Evolutionary conservation across 2,329 filamentous ascomycete species (phyloP).

Genomic region (Neoarthrinium moseri): DNA sequence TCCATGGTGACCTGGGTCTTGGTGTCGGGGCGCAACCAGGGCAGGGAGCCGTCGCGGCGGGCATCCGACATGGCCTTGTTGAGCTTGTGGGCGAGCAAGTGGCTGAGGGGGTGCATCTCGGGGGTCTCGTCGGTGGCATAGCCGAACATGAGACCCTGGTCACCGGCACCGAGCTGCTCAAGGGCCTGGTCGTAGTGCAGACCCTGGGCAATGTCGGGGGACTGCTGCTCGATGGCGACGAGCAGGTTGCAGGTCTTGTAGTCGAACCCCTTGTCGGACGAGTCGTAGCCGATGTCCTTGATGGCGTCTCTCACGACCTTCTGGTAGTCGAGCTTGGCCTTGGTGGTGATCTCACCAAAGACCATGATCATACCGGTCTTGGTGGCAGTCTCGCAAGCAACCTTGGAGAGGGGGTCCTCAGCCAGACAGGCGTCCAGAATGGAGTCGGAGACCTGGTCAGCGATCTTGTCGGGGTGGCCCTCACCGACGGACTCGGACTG

Average conservation of each 20-base stretch:
- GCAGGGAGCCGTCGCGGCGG: conserved; percentile 80
- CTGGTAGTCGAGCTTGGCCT: conserved; percentile 95
- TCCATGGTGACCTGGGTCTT: conserved; percentile 99
- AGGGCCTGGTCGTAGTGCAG: conserved; percentile 97
- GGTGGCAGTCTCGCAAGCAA: conserved; percentile 98
- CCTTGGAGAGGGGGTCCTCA: conserved; percentile 96
- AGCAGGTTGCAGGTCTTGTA: conserved; percentile 99
- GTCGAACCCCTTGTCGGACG: conserved; percentile 96
- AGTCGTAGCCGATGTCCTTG: conserved; percentile 98
- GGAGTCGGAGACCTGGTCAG: conserved; percentile 97
- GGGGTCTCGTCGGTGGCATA: conserved; percentile 99
- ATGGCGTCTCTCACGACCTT: conserved; percentile 91
- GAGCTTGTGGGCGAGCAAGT: conserved; percentile 93
- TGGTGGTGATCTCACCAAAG: conserved; percentile 98
- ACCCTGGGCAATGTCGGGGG: conserved; percentile 97
- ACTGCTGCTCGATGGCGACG: conserved; percentile 99
- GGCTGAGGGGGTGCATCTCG: conserved; percentile 91
- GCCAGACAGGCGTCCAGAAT: conserved; percentile 96
- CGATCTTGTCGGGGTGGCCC: conserved; percentile 95
- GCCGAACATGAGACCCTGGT: conserved; percentile 99
- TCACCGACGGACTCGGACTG: conserved; percentile 86
- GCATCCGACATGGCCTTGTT: conserved; percentile 92
- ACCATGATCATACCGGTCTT: conserved; percentile 99
- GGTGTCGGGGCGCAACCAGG: conserved; percentile 97
- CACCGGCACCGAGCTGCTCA: conserved; percentile 96